Conservation (phyloP, 108 stramenopile genomes). For the Nannochloropsis granulata region DNA sequence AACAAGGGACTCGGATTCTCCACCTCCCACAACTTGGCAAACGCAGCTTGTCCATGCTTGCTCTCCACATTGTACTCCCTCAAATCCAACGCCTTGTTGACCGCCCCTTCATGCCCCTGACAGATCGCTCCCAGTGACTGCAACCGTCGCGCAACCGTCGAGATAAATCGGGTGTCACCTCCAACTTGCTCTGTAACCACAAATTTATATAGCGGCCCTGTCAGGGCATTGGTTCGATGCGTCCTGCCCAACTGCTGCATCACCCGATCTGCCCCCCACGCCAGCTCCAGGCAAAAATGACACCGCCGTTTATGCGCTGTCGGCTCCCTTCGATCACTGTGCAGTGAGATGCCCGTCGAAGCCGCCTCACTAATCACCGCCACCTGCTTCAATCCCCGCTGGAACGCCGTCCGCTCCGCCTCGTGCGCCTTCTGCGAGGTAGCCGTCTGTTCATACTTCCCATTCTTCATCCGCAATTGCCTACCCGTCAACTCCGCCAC, state of each 20-base stretch:
- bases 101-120: slow-evolving; percentile 55
- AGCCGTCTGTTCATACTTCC: slow-evolving; percentile 22
- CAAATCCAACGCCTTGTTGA: slow-evolving; percentile 4
- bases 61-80: not conserved
- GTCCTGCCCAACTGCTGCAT: slow-evolving; percentile 69
- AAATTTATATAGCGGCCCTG: slow-evolving; percentile 51
- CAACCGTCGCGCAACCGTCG: slow-evolving; percentile 59
- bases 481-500: slow-evolving; percentile 75
- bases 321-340: not conserved
- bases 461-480: slow-evolving; percentile 43
- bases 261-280: slow-evolving; percentile 71
- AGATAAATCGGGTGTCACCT: slow-evolving; percentile 59
- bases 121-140: slow-evolving; percentile 58
- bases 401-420: slow-evolving; percentile 46
- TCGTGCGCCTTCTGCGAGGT: slow-evolving; percentile 47
- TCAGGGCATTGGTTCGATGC: slow-evolving; percentile 53
- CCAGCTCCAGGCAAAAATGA: slow-evolving; percentile 69
- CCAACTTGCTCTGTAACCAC: slow-evolving; percentile 43
- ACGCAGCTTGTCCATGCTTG: not conserved
- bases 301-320: slow-evolving; percentile 36
- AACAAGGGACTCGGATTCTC: not conserved
- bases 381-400: slow-evolving; percentile 51
- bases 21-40: not conserved
- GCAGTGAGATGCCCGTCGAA: slow-evolving; percentile 52
- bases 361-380: slow-evolving; percentile 75